phyloP scores from a whole-genome alignment of 441 rosid species.

The Adansonia gregorii region DNA sequence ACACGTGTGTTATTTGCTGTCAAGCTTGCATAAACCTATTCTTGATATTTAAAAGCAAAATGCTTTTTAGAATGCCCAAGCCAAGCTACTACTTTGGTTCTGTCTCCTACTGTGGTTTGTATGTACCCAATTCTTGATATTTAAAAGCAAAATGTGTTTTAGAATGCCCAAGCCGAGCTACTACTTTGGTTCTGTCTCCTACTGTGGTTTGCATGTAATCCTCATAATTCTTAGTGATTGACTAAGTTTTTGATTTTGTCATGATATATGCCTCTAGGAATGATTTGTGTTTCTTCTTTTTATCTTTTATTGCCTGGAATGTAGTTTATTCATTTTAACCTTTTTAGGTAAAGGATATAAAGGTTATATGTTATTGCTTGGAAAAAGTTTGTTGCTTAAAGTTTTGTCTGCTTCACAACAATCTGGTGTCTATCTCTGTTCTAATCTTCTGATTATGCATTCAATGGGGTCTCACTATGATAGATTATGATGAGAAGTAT shows the following conservation, averaged over 20 bases:
- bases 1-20: not conserved
- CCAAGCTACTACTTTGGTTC: not conserved
- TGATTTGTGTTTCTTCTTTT: not conserved
- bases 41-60: not conserved
- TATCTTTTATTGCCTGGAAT: not conserved
- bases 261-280: not conserved
- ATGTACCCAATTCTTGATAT: not conserved
- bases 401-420: not conserved
- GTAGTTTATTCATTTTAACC: not conserved
- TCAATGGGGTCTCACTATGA: conserved; percentile 40
- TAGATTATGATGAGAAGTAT: conserved; percentile 89
- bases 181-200: conserved; percentile 1
- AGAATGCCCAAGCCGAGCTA: not conserved
- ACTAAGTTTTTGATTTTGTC: conserved; percentile 7
- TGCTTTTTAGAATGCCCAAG: not conserved
- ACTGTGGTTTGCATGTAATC: not conserved
- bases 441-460: conserved; percentile 36
- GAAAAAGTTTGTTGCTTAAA: conserved; percentile 11
- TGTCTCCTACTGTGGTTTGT: not conserved
- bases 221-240: not conserved
- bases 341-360: not conserved
- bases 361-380: conserved; percentile 6
- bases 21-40: not conserved
- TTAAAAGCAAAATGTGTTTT: not conserved
- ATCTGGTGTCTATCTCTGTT: conserved; percentile 17